phyloP scores from a whole-genome alignment of 441 rosid species.

The Biscutella laevigata region DNA sequence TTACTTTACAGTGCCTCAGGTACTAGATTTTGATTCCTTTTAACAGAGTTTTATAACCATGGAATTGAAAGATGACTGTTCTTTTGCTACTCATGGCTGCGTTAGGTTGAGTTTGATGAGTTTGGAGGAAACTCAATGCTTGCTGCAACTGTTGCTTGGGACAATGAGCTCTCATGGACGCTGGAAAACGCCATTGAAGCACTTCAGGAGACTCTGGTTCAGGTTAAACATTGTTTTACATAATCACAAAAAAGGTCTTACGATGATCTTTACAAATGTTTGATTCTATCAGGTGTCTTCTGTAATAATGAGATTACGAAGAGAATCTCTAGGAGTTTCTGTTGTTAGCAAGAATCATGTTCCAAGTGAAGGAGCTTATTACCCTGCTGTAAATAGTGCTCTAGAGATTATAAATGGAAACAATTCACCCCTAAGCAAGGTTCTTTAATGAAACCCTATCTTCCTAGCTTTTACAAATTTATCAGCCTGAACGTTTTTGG shows the following conservation, averaged over 20 bases:
- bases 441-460: not conserved
- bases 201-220: conserved; percentile 39
- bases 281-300: conserved; percentile 47
- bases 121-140: conserved; percentile 57
- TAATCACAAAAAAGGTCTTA: too few species aligned
- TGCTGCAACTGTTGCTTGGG: conserved; percentile 80
- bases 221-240: too few species aligned
- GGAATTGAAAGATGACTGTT: too few species aligned
- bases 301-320: conserved; percentile 27
- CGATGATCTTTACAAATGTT: too few species aligned
- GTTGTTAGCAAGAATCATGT: conserved; percentile 47
- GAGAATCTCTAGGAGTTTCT: conserved; percentile 38
- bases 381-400: conserved; percentile 55
- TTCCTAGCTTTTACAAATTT: not conserved
- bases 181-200: conserved; percentile 46
- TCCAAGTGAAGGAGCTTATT: conserved; percentile 52
- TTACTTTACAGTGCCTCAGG: conserved; percentile 83
- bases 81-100: too few species aligned
- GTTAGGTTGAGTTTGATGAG: conserved; percentile 93
- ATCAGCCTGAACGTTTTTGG: not conserved
- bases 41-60: not conserved
- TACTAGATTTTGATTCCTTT: conserved; percentile 15
- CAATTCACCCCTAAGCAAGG: conserved; percentile 59
- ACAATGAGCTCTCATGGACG: conserved; percentile 53
- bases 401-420: conserved; percentile 45